phyloP scores from a whole-genome alignment of 495 filamentous ascomycete species.

The Penicillium ucsense region DNA sequence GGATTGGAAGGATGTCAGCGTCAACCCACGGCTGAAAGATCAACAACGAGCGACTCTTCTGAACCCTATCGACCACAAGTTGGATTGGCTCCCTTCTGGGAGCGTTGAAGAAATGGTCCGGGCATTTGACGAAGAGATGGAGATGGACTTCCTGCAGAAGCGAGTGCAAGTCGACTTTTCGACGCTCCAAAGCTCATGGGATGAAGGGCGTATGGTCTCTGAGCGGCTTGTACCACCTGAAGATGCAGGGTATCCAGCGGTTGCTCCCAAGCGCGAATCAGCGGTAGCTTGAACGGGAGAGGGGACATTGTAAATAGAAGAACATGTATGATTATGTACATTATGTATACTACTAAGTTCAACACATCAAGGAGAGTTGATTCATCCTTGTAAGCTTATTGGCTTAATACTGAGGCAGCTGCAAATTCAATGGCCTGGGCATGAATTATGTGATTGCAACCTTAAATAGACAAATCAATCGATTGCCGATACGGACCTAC shows the following conservation, averaged over 20 bases:
- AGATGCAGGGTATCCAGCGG: neutral
- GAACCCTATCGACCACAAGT: neutral
- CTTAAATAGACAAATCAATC: too few species aligned
- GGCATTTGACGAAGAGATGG: slow-evolving; percentile 17
- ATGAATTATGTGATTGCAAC: too few species aligned
- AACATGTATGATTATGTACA: neutral
- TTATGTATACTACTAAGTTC: neutral
- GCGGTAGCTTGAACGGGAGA: neutral
- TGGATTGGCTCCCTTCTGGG: neutral
- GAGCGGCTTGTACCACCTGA: neutral
- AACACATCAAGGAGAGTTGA: too few species aligned
- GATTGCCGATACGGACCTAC: too few species aligned
- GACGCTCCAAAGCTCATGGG: neutral
- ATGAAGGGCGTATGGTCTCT: neutral
- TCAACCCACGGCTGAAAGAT: neutral
- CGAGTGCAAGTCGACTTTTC: neutral
- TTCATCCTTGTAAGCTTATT: too few species aligned
- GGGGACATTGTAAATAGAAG: neutral
- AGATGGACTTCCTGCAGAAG: slow-evolving; percentile 9
- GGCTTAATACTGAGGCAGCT: too few species aligned
- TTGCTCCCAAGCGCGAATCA: neutral
- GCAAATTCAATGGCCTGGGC: too few species aligned
- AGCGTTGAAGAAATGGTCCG: slow-evolving; percentile 2
- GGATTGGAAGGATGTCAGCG: slow-evolving; percentile 1
- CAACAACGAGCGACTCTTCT: neutral